These are phyloP conservation scores for Lobosporangium transversale DNA, from an alignment of 192 early-diverging fungal genomes.

Conservation along the genomic window DNA sequence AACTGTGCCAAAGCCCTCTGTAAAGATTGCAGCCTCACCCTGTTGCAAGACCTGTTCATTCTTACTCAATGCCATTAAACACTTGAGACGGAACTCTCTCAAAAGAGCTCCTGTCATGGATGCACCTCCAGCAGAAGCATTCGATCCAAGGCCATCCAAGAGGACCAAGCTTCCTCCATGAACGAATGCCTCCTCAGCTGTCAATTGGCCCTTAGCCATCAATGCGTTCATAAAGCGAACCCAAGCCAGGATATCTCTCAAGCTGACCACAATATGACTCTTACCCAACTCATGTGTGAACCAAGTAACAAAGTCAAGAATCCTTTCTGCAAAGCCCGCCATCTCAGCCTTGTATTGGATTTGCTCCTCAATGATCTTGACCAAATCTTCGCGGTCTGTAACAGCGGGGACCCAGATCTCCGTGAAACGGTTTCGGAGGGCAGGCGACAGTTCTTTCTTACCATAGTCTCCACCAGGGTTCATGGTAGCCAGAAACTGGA, in stretches of 20 bases:
- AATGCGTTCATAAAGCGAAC: slow-evolving; percentile 80
- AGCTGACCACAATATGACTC: slow-evolving; percentile 68
- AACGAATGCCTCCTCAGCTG: slow-evolving; percentile 65
- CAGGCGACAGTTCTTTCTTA: slow-evolving; percentile 97
- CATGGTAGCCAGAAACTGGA: slow-evolving; percentile 98
- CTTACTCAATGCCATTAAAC: slow-evolving; percentile 55
- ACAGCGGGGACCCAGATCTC: slow-evolving; percentile 98
- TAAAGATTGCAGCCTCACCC: slow-evolving; percentile 53
- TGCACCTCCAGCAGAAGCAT: slow-evolving; percentile 68
- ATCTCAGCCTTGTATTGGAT: slow-evolving; percentile 51
- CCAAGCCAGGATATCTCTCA: slow-evolving; percentile 96
- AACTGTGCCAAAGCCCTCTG: slow-evolving; percentile 39
- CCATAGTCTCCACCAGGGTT: slow-evolving; percentile 99
- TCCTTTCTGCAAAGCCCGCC: slow-evolving; percentile 59
- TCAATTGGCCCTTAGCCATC: slow-evolving; percentile 56
- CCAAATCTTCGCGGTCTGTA: slow-evolving; percentile 78
- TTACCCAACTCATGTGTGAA: slow-evolving; percentile 70
- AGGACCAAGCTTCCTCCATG: slow-evolving; percentile 94
- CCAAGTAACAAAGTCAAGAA: slow-evolving; percentile 89
- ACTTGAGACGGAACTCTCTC: slow-evolving; percentile 61
- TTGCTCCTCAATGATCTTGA: slow-evolving; percentile 69
- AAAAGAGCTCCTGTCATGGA: slow-evolving; percentile 56
- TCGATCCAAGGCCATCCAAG: slow-evolving; percentile 91
- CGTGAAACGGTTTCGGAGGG: slow-evolving; percentile 96
- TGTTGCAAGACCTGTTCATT: slow-evolving; percentile 44